Percentiles rank a stretch among this genome's conserved stretches.
Evolutionary conservation across 1,284 basidiomycete species (phyloP).

Genomic region (Phlebopus sp.): DNA sequence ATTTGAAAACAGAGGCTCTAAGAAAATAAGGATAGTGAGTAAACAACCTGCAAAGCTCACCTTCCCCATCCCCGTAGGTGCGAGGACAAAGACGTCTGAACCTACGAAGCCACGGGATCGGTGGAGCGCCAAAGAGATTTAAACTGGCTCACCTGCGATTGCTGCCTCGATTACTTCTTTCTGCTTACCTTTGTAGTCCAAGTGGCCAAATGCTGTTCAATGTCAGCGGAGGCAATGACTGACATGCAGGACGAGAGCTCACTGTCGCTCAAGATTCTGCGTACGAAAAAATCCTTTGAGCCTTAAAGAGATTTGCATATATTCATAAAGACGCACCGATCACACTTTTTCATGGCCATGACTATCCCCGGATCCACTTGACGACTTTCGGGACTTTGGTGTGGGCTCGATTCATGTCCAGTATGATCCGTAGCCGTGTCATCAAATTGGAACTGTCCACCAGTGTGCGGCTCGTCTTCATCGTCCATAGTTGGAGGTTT

Average conservation of each 20-base stretch:
- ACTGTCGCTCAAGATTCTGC: slow-evolving; percentile 27
- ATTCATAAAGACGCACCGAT: too few relatives aligned
- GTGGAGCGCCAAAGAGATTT: slow-evolving; percentile 5
- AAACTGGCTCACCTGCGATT: slow-evolving; percentile 45
- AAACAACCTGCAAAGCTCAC: slow-evolving; percentile 35
- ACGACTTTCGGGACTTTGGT: too few relatives aligned
- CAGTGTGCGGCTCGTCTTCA: slow-evolving; percentile 20
- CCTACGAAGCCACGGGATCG: slow-evolving; percentile 38
- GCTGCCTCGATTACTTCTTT: slow-evolving; percentile 72
- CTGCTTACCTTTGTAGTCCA: slow-evolving; percentile 72
- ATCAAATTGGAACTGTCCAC: slow-evolving; percentile 8
- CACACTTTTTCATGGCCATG: too few relatives aligned
- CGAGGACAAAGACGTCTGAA: slow-evolving; percentile 75
- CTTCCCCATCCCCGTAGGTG: slow-evolving; percentile 89
- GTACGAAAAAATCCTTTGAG: neutral
- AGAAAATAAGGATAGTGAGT: neutral
- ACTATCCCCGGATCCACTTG: too few relatives aligned
- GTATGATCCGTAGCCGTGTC: slow-evolving; percentile 5
- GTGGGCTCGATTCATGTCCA: neutral
- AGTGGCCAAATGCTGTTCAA: slow-evolving; percentile 62
- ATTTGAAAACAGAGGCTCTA: slow-evolving; percentile 85
- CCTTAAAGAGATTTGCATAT: too few relatives aligned
- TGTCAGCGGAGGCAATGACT: neutral
- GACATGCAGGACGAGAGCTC: neutral
- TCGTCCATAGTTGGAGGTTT: too few relatives aligned